Evolutionary conservation across 768 basidiomycete species (phyloP).

Genomic region (Suillus luteus): DNA sequence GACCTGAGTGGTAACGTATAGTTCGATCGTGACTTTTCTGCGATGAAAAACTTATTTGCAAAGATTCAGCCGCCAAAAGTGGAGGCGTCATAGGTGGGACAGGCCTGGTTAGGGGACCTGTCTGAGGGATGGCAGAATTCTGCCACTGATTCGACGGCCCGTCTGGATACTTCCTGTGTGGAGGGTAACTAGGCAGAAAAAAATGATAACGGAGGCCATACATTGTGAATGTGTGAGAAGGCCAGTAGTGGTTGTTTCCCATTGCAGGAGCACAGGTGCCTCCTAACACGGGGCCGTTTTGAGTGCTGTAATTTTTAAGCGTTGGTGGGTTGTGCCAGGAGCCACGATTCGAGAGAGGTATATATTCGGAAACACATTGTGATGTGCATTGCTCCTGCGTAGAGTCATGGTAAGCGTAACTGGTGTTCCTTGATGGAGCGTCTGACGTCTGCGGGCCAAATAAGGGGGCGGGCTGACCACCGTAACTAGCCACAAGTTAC

Average conservation of each 20-base stretch:
- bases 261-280: background rate
- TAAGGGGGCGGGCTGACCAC: background rate
- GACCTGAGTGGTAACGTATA: background rate
- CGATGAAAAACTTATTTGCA: background rate
- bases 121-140: background rate
- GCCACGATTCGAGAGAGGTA: background rate
- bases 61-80: background rate
- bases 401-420: background rate
- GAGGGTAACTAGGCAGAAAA: no score
- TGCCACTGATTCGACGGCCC: background rate
- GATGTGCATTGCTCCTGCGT: background rate
- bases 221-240: no score
- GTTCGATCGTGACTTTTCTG: background rate
- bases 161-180: background rate
- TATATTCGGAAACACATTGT: background rate
- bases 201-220: no score
- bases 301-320: background rate
- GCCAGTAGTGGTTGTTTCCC: no score
- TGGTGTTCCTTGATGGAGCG: background rate
- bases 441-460: background rate
- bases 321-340: background rate
- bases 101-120: background rate
- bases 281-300: background rate
- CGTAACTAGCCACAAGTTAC: background rate
- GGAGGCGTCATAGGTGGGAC: background rate